Percentiles rank a stretch among this genome's conserved stretches.
Conservation (phyloP, 768 basidiomycete species). For the Dentipellis sp. region DNA sequence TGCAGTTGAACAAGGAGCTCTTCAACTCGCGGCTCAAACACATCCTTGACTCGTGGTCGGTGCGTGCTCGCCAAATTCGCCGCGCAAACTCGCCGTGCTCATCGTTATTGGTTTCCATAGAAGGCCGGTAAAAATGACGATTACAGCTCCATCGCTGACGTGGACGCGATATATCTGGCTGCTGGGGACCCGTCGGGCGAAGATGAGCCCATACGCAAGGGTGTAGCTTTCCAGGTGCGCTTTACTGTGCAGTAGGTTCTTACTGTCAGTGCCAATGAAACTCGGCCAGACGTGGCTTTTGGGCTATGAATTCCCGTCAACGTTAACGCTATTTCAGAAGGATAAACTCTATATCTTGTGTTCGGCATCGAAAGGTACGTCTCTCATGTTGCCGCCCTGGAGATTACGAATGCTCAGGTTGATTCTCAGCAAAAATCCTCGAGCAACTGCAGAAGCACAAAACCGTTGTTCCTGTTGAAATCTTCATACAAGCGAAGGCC, state of each 20-base stretch:
- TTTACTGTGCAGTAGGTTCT: background rate
- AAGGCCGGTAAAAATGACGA: constrained; percentile 63
- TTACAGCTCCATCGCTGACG: constrained; percentile 54
- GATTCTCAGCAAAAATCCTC: constrained; percentile 67
- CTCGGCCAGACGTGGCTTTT: constrained; percentile 80
- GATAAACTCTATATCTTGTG: constrained; percentile 72
- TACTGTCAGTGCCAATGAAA: background rate
- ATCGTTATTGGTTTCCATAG: constrained; percentile 24
- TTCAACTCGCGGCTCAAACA: constrained; percentile 23
- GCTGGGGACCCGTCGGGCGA: constrained; percentile 47
- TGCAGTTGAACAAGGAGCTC: constrained; percentile 51
- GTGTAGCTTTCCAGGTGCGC: constrained; percentile 83
- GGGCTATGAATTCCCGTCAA: constrained; percentile 96
- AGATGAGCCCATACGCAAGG: constrained; percentile 86
- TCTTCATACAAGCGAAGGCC: constrained; percentile 68
- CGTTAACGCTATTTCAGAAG: constrained; percentile 76
- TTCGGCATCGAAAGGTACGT: constrained; percentile 79
- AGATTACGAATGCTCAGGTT: constrained; percentile 4
- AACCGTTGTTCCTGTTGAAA: constrained; percentile 57
- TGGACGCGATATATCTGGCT: constrained; percentile 60
- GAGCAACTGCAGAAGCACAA: constrained; percentile 60
- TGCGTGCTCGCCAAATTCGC: constrained; percentile 13
- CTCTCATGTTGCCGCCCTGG: background rate
- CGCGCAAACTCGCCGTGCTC: background rate
- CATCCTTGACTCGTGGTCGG: constrained; percentile 26